A percentile compares a stretch with the other conserved stretches of the same genome.
These are phyloP conservation scores for Trametes cingulata DNA, from an alignment of 768 basidiomycete genomes.

Conservation along the genomic window DNA sequence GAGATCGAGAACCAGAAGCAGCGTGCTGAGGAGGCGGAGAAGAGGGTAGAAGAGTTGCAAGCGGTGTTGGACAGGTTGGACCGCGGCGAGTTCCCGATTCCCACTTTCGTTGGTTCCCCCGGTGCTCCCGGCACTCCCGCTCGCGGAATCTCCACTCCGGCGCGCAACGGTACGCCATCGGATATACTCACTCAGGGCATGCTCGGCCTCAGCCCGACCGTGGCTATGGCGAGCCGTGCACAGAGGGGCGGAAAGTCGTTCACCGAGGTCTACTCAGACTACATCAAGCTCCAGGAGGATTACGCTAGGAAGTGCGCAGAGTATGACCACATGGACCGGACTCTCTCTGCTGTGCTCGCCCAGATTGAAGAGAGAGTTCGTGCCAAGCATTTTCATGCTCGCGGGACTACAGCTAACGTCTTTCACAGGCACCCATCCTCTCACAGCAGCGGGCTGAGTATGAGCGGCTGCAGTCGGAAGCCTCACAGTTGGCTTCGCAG, in stretches of 20 bases:
- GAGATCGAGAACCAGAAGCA: slow-evolving; percentile 73
- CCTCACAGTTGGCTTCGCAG: slow-evolving; percentile 77
- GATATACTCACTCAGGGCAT: slow-evolving; percentile 54
- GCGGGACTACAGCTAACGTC: slow-evolving; percentile 2
- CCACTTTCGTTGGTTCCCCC: slow-evolving; percentile 35
- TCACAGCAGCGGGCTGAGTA: slow-evolving; percentile 90
- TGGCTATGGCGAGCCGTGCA: slow-evolving; percentile 78
- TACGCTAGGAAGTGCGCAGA: slow-evolving; percentile 77
- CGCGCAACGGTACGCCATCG: slow-evolving; percentile 36
- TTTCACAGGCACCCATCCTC: slow-evolving; percentile 77
- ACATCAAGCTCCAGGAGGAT: slow-evolving; percentile 83
- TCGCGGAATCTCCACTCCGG: slow-evolving; percentile 45
- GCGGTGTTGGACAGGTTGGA: slow-evolving; percentile 71
- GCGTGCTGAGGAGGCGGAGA: slow-evolving; percentile 71
- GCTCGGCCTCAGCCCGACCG: slow-evolving; percentile 81
- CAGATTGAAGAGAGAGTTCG: slow-evolving; percentile 90
- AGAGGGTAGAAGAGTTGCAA: slow-evolving; percentile 69
- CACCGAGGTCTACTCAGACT: slow-evolving; percentile 92
- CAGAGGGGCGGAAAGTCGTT: slow-evolving; percentile 87
- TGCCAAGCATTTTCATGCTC: slow-evolving; percentile 15
- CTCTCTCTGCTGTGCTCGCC: slow-evolving; percentile 74
- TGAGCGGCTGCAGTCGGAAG: slow-evolving; percentile 78
- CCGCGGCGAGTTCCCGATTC: slow-evolving; percentile 67
- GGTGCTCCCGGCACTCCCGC: slow-evolving; percentile 30
- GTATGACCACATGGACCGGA: slow-evolving; percentile 81